These are phyloP conservation scores for Symbiodinium natans DNA, from an alignment of 73 alveolate species.

Conservation along the genomic window DNA sequence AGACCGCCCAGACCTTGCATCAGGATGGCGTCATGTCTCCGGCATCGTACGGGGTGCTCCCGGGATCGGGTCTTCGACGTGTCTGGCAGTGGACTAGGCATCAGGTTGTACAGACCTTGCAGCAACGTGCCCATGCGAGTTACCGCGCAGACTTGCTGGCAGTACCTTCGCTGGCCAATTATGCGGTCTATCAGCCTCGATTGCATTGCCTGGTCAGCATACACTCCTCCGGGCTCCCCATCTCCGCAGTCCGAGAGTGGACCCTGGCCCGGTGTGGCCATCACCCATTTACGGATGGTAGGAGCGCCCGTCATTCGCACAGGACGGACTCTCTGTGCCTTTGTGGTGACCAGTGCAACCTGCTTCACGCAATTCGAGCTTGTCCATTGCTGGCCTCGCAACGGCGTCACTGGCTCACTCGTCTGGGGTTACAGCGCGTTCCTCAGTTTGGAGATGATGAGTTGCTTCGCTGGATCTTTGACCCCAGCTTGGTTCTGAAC, in stretches of 20 bases:
- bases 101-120: neutral
- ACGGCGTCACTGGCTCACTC: neutral
- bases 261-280: too few relatives aligned
- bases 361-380: neutral
- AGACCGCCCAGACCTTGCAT: too few relatives aligned
- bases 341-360: neutral
- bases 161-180: neutral
- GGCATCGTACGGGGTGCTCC: neutral
- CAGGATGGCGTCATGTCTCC: too few relatives aligned
- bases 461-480: neutral
- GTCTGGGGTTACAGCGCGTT: neutral
- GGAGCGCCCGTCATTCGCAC: neutral
- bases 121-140: neutral
- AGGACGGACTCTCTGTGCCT: neutral
- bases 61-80: neutral
- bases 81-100: neutral
- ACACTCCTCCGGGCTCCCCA: too few relatives aligned
- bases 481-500: neutral
- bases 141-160: neutral
- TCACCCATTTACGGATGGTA: neutral
- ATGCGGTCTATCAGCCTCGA: neutral
- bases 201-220: neutral
- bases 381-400: neutral
- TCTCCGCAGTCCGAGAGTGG: too few relatives aligned
- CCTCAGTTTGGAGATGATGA: neutral